phyloP scores from a whole-genome alignment of 805 yeast species.

The Pichia membranifaciens region DNA sequence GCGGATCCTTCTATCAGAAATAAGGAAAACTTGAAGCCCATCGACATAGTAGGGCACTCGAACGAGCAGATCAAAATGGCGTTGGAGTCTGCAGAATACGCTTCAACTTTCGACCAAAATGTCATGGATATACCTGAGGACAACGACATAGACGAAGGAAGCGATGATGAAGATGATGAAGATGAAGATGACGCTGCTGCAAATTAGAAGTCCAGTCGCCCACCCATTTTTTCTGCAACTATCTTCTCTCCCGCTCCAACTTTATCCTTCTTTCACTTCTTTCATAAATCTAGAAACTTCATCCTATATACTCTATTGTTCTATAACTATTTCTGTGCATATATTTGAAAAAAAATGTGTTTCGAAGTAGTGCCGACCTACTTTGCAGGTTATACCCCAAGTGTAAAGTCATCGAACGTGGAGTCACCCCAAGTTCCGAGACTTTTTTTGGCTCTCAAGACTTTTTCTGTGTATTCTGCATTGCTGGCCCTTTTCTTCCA shows the following conservation, averaged over 20 bases:
- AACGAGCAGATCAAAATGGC: constrained; percentile 52
- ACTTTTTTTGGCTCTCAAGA: background rate
- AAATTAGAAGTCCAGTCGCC: too few relatives aligned
- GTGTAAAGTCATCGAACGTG: too few relatives aligned
- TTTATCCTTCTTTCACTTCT: too few relatives aligned
- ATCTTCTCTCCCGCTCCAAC: too few relatives aligned
- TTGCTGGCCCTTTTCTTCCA: constrained; percentile 13
- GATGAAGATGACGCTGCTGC: background rate
- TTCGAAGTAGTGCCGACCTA: too few relatives aligned
- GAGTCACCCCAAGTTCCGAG: too few relatives aligned
- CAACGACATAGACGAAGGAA: constrained; percentile 31
- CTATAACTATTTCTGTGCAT: too few relatives aligned
- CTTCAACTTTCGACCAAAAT: constrained; percentile 38
- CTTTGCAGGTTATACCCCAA: too few relatives aligned
- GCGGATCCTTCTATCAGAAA: constrained; percentile 67
- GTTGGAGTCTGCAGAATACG: constrained; percentile 80
- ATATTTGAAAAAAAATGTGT: too few relatives aligned
- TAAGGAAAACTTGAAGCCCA: constrained; percentile 63
- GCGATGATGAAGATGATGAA: constrained; percentile 21
- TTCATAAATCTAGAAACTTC: too few relatives aligned
- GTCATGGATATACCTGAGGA: constrained; percentile 32
- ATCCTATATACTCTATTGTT: too few relatives aligned
- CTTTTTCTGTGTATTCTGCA: background rate
- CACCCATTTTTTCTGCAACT: too few relatives aligned
- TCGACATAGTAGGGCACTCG: constrained; percentile 53